Base-by-base conservation (phyloP, 805 yeast genomes). In the Starmerella floris region DNA sequence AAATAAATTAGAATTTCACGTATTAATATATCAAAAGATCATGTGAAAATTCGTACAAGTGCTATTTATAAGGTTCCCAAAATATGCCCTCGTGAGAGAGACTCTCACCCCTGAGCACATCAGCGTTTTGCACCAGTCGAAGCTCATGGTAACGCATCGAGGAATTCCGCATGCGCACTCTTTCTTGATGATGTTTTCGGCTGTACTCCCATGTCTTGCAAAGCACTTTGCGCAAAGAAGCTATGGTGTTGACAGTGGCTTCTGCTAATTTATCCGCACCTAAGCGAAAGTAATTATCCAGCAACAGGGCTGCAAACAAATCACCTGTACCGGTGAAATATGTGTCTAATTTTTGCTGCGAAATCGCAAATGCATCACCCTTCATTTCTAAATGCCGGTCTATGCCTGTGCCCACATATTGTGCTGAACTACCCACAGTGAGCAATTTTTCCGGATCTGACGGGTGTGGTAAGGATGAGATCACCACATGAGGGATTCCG, bases 321-420 rank as follows among this genome's bases (percentile, higher is more conserved):
- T 87, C 97, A 5, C 97, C 97, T 0, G 91, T 94, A 1, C 97
- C 97, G 0, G 95, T 83, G 62, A 87, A 88, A 58, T 88, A 84
- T 4, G 88, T 77, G 42, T 78, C 74, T 33, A 83, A 72, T 28
- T 68, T 65, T 2, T 82, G 79, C 13, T 80, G 68, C 50, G 68
- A 67, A 53, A 72, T 76, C 37, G 58, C 63, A 41, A 62, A 48
- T 1, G 63, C 55, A 17, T 37, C 26, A 15, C 23, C 35, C 11
- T 16, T 6, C 33, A 3, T 16, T 15, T 16, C 27, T 8, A 22
- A 11, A 21, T 16, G 22, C 5, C 37, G 30, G 17, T 36, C 37
- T 26, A 3, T 13, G 16, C 31, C 40, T 19, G 15, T 22, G 3
- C 40, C 23, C 43, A 30, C 19, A 10, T 26, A 17, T 4, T 43